Evolutionary conservation across 2,329 filamentous ascomycete species (phyloP).

Genomic region (Exophiala sp.): DNA sequence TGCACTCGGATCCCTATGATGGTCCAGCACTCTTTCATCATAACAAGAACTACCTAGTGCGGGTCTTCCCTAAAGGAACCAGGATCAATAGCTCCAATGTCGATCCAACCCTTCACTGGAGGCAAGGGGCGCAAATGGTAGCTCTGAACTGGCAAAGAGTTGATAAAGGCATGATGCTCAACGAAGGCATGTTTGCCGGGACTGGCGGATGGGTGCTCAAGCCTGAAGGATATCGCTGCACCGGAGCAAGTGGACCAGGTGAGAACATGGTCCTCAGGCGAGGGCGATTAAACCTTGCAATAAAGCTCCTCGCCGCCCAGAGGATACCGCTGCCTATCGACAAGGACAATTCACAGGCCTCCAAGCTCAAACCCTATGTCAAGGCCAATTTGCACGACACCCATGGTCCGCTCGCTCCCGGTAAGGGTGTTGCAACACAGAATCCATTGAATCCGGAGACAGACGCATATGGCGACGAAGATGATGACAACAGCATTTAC

Average conservation of each 20-base stretch:
- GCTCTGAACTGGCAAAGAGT: slow-evolving; percentile 91
- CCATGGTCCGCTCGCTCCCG: slow-evolving; percentile 37
- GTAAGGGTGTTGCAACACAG: slow-evolving; percentile 52
- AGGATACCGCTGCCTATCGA: slow-evolving; percentile 64
- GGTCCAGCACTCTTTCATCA: slow-evolving; percentile 67
- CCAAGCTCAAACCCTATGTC: slow-evolving; percentile 68
- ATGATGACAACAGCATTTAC: slow-evolving; percentile 46
- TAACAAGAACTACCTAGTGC: slow-evolving; percentile 78
- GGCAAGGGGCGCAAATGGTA: slow-evolving; percentile 83
- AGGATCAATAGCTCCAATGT: slow-evolving; percentile 82
- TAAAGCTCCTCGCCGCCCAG: slow-evolving; percentile 74
- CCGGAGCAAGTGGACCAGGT: neutral
- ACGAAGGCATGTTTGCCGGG: slow-evolving; percentile 84
- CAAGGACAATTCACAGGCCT: slow-evolving; percentile 32
- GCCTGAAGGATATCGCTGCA: slow-evolving; percentile 66
- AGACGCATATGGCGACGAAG: slow-evolving; percentile 45
- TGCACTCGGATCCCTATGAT: slow-evolving; percentile 51
- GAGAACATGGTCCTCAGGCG: slow-evolving; percentile 38
- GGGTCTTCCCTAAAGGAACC: slow-evolving; percentile 80
- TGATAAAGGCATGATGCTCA: slow-evolving; percentile 93
- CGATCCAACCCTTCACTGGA: slow-evolving; percentile 81
- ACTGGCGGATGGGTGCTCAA: slow-evolving; percentile 83
- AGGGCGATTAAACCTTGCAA: slow-evolving; percentile 62
- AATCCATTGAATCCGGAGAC: slow-evolving; percentile 27
- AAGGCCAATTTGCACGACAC: slow-evolving; percentile 79